phyloP scores from a whole-genome alignment of 2,329 filamentous ascomycete genomes.

The Xylariaceae sp. region DNA sequence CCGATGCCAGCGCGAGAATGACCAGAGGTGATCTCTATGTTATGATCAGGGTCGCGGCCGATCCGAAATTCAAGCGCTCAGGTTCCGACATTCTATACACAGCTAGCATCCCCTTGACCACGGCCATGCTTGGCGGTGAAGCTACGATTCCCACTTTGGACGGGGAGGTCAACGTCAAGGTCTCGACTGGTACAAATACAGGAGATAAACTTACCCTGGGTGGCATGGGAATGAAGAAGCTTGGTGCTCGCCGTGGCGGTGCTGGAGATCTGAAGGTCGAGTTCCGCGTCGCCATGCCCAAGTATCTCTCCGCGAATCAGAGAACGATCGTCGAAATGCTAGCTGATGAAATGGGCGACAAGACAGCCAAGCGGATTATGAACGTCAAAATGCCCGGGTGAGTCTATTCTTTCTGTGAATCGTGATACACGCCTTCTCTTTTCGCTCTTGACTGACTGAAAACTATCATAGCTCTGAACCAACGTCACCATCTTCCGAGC shows the following conservation, averaged over 20 bases:
- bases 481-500: constrained; percentile 9
- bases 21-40: constrained; percentile 87
- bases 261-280: constrained; percentile 87
- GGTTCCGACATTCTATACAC: constrained; percentile 93
- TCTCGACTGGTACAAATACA: constrained; percentile 85
- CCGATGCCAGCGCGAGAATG: constrained; percentile 59
- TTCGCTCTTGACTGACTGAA: constrained; percentile 12
- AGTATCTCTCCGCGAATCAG: constrained; percentile 88
- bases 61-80: constrained; percentile 81
- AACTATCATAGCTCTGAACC: constrained; percentile 13
- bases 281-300: constrained; percentile 93
- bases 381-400: constrained; percentile 61
- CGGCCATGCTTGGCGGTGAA: constrained; percentile 86
- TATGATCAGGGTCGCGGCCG: constrained; percentile 81
- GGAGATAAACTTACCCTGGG: constrained; percentile 86
- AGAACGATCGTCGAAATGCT: constrained; percentile 91
- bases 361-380: constrained; percentile 89
- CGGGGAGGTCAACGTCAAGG: constrained; percentile 83
- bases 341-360: constrained; percentile 92
- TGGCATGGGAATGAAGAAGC: constrained; percentile 91
- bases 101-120: constrained; percentile 85
- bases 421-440: no score
- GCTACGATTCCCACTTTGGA: constrained; percentile 86
- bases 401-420: constrained; percentile 26
- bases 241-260: constrained; percentile 62